phyloP scores from a whole-genome alignment of 2,329 filamentous ascomycete genomes.

The Pseudogymnoascus sp. region DNA sequence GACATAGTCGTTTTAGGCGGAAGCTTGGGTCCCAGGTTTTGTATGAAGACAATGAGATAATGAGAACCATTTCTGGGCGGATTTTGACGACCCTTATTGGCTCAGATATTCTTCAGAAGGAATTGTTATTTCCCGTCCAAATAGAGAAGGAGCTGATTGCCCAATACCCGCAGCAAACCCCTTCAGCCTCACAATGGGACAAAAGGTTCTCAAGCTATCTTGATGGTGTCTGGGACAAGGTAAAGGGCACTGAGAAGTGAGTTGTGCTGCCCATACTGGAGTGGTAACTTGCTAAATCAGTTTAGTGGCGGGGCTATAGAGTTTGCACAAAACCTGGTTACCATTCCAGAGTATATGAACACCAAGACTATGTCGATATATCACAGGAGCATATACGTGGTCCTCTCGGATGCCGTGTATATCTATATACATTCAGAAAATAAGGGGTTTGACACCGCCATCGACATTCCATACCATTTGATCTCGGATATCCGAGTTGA shows the following conservation, averaged over 20 bases:
- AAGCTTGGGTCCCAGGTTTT: conserved; percentile 3
- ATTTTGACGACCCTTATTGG: not conserved
- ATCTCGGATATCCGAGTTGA: not conserved
- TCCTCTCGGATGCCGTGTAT: not conserved
- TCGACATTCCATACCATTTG: not conserved
- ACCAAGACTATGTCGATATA: not conserved
- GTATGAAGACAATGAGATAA: not conserved
- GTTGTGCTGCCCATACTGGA: not conserved
- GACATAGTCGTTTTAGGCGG: not conserved
- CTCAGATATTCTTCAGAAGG: not conserved
- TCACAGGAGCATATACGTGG: not conserved
- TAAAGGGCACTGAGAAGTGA: not conserved
- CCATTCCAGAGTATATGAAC: not conserved
- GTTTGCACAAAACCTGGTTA: not conserved
- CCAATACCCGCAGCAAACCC: not conserved
- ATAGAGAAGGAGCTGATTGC: not conserved
- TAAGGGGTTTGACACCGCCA: not conserved
- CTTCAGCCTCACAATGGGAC: conserved; percentile 7
- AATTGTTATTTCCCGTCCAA: not conserved
- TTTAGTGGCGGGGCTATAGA: not conserved
- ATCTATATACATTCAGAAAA: not conserved
- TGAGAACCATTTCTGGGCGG: not conserved
- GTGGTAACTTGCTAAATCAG: not conserved
- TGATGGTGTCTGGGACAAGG: not conserved
- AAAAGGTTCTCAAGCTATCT: not conserved